A percentile compares a stretch with the other conserved stretches of the same genome.
Conservation (phyloP, 257 asterid genomes). For the Solanum ahanhuiri region DNA sequence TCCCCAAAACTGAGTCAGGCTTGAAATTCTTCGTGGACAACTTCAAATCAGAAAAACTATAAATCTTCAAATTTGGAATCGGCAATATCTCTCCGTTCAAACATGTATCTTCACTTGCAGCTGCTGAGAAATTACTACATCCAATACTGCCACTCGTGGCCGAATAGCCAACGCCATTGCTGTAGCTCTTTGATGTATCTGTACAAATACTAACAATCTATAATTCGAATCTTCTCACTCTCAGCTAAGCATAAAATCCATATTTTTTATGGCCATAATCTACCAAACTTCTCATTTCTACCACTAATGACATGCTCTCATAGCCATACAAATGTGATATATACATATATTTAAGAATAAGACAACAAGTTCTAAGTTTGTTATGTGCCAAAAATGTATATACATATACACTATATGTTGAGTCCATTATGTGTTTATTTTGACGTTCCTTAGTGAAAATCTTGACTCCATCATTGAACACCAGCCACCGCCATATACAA, state of each 20-base stretch:
- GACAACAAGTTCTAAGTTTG: not conserved
- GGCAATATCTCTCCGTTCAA: conserved; percentile 27
- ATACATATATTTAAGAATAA: not conserved
- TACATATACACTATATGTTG: not conserved
- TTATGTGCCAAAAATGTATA: not conserved
- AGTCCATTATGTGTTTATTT: not conserved
- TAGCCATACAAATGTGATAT: not conserved
- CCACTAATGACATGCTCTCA: not conserved
- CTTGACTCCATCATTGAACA: not conserved
- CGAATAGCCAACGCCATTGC: conserved; percentile 18
- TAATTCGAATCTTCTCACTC: conserved; percentile 3
- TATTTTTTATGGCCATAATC: not conserved
- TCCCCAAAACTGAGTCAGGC: conserved; percentile 32
- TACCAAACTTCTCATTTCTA: too few species aligned
- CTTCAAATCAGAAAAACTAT: conserved; percentile 26
- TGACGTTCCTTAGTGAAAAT: not conserved
- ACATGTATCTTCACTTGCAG: conserved; percentile 18
- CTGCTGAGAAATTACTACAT: conserved; percentile 25
- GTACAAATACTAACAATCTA: not conserved
- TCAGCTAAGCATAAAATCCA: not conserved
- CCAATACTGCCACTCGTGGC: conserved; percentile 20
- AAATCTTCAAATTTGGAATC: conserved; percentile 17
- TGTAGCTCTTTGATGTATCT: conserved; percentile 44
- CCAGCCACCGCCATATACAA: not conserved
- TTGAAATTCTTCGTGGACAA: conserved; percentile 32